Evolutionary conservation across 73 alveolate genomes (phyloP).

Genomic region (Tetrahymena malaccensis): DNA sequence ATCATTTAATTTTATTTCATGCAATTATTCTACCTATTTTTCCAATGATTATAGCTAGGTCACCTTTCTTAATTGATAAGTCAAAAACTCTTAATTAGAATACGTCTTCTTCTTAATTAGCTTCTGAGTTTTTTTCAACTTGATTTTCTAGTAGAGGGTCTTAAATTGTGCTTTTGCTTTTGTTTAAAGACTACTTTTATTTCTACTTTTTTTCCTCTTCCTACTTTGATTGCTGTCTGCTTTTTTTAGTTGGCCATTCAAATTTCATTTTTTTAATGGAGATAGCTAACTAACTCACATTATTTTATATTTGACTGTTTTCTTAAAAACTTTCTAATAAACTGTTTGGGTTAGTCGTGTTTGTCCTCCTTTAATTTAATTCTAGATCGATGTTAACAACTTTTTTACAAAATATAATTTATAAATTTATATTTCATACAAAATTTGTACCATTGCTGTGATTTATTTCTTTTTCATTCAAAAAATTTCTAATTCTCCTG

Average conservation of each 20-base stretch:
- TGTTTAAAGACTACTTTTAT: background rate
- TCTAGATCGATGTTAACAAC: background rate
- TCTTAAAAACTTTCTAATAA: background rate
- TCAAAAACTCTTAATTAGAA: background rate
- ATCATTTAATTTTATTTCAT: too few species aligned
- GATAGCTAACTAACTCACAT: background rate
- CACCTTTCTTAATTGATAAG: background rate
- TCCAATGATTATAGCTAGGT: constrained; percentile 18
- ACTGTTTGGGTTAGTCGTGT: background rate
- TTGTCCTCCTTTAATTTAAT: background rate
- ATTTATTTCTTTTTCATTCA: constrained; percentile 21
- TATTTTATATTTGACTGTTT: background rate
- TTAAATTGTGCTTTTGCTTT: background rate
- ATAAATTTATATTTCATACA: background rate
- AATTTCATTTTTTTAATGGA: constrained; percentile 2
- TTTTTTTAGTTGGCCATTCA: constrained; percentile 21
- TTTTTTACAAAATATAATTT: background rate
- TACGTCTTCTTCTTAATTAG: background rate
- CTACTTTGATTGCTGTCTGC: background rate
- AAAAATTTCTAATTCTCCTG: constrained; percentile 1
- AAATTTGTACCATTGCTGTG: constrained; percentile 5
- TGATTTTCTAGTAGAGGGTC: background rate
- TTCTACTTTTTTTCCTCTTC: background rate
- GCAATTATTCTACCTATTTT: background rate
- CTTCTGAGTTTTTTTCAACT: background rate